Percentiles rank a stretch among this genome's conserved stretches.
phyloP scores from a whole-genome alignment of 805 yeast genomes.

The Cyberlindnera bimundalis region DNA sequence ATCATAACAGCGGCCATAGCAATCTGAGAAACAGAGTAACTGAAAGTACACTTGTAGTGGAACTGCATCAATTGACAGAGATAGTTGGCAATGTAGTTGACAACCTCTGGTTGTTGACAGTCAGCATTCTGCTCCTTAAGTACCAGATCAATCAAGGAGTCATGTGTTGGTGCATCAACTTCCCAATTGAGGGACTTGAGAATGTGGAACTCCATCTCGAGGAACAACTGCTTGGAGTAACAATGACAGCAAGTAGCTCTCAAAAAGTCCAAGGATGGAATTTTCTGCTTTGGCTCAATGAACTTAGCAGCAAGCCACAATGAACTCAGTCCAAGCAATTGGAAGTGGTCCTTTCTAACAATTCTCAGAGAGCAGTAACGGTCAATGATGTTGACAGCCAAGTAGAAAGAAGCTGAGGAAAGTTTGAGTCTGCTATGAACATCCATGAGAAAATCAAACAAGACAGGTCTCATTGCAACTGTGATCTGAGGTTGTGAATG shows the following conservation, averaged over 20 bases:
- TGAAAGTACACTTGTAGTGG: constrained; percentile 53
- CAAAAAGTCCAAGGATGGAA: constrained; percentile 50
- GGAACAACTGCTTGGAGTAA: constrained; percentile 52
- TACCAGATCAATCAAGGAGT: constrained; percentile 57
- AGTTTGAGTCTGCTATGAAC: constrained; percentile 60
- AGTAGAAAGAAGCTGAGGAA: constrained; percentile 61
- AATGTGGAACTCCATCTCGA: constrained; percentile 68
- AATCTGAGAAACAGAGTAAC: constrained; percentile 41
- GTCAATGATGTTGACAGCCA: constrained; percentile 72
- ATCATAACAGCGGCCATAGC: constrained; percentile 51
- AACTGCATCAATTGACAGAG: constrained; percentile 66
- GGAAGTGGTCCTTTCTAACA: constrained; percentile 78
- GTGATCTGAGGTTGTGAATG: constrained; percentile 39
- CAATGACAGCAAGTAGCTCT: constrained; percentile 56
- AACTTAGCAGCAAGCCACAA: constrained; percentile 87
- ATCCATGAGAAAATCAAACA: constrained; percentile 80
- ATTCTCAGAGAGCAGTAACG: constrained; percentile 81
- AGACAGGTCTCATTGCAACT: constrained; percentile 62
- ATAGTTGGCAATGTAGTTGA: constrained; percentile 55
- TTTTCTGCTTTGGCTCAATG: constrained; percentile 63
- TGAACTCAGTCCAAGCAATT: constrained; percentile 80
- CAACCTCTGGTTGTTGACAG: constrained; percentile 30
- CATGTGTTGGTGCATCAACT: constrained; percentile 58
- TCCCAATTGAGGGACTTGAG: constrained; percentile 64
- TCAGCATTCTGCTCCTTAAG: constrained; percentile 30